A percentile compares a stretch with the other conserved stretches of the same genome.
These are phyloP conservation scores for Phialophora tarda DNA, from an alignment of 2,329 filamentous ascomycete genomes.

Conservation along the genomic window DNA sequence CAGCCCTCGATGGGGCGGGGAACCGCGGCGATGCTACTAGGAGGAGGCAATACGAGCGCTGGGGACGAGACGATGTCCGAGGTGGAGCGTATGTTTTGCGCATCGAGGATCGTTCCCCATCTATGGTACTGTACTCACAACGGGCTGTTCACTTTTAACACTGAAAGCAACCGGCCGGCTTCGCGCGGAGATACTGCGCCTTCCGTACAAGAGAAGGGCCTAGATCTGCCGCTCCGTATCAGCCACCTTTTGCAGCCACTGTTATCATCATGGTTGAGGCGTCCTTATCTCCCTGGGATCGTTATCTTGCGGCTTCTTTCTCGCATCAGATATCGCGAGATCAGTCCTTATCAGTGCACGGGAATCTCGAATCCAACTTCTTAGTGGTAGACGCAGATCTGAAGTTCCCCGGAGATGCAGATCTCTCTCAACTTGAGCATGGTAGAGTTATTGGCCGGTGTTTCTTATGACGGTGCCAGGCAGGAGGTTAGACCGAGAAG, in stretches of 20 bases:
- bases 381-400: constrained; percentile 12
- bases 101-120: neutral
- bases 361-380: neutral
- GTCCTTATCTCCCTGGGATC: neutral
- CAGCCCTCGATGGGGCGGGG: too few species aligned
- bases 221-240: neutral
- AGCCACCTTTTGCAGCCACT: neutral
- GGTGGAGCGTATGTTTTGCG: neutral
- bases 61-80: neutral
- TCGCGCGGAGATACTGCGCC: neutral
- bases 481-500: neutral
- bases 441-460: neutral
- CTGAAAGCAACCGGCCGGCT: neutral
- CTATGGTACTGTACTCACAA: too few species aligned
- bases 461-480: neutral
- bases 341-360: constrained; percentile 12
- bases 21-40: neutral
- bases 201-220: neutral
- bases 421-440: neutral
- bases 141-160: neutral
- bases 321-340: neutral
- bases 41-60: neutral
- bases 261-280: neutral
- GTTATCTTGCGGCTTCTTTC: constrained; percentile 2
- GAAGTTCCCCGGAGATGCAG: constrained; percentile 28